Evolutionary conservation across 805 yeast species (phyloP), one percentile per base, ranked within the genome.

Genomic region (Candida stauntonica): DNA sequence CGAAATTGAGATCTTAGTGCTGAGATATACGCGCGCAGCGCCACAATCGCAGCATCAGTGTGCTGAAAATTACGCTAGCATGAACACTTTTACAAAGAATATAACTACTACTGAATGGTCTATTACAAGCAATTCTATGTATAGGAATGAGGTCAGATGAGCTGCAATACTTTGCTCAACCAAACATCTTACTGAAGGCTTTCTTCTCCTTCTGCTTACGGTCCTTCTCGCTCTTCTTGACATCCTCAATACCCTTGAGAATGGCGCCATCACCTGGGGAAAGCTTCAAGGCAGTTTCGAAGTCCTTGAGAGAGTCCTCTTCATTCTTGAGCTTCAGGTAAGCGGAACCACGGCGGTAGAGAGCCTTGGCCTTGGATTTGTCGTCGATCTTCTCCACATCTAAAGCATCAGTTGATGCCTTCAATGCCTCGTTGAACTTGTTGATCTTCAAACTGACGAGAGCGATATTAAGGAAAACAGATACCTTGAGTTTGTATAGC

Each of bases 271-370:
- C 97, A 17, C 67, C 64, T 24, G 93, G 94, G 24, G 81, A 74
- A 28, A 73, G 61, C 39, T 68, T 62, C 18, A 76, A 61, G 0
- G 97, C 96, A 44, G 69, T 66, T 47, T 78, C 75, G 41, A 88
- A 72, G 44, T 81, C 82, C 11, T 59, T 62, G 35, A 81, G 64
- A 0, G 96, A 95, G 41, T 68, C 73, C 21, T 81, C 91, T 38
- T 78, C 81, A 54, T 85, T 80, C 54, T 81, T 81, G 17, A 70
- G 64, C 7, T 73, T 62, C 43, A 76, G 61, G 52, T 78, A 72
- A 2, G 93, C 96, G 55, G 73, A 66, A 26, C 94, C 96, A 60
- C 91, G 79, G 60, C 98, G 80, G 67, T 80, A 89, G 31, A 76
- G 65, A 0, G 96, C 97, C 67, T 89, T 89, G 14, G 95, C 86